Conservation (phyloP, 768 basidiomycete species). For the Lactarius quietus region DNA sequence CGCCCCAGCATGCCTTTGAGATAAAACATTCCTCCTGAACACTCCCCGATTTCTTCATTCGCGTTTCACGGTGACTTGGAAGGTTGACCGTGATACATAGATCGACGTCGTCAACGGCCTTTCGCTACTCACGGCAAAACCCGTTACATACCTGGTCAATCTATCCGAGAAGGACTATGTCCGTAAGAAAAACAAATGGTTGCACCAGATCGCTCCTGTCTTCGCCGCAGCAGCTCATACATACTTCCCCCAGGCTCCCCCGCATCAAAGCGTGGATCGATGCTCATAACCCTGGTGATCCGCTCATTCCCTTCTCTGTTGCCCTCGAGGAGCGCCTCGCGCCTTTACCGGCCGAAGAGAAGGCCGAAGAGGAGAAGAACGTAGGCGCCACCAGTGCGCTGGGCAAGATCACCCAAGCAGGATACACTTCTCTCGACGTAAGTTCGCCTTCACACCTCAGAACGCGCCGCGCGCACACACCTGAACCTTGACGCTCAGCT, state of each 20-base stretch:
- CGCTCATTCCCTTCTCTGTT: slow-evolving; percentile 95
- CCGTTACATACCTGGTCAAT: slow-evolving; percentile 97
- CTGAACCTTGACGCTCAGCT: slow-evolving; percentile 44
- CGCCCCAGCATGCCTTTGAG: slow-evolving; percentile 74
- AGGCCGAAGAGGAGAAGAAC: slow-evolving; percentile 64
- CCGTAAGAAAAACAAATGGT: slow-evolving; percentile 99
- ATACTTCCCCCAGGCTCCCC: slow-evolving; percentile 55
- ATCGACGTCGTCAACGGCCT: slow-evolving; percentile 89
- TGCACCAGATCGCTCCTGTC: slow-evolving; percentile 12
- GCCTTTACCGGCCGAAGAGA: slow-evolving; percentile 58
- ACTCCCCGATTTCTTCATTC: background rate
- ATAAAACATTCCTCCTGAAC: slow-evolving; percentile 37
- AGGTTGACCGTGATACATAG: slow-evolving; percentile 38
- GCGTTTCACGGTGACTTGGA: background rate
- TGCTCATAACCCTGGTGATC: slow-evolving; percentile 91
- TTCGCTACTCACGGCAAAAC: slow-evolving; percentile 90
- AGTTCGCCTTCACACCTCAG: slow-evolving; percentile 28
- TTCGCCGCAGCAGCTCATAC: background rate
- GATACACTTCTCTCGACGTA: slow-evolving; percentile 83
- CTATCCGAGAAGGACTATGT: slow-evolving; percentile 91
- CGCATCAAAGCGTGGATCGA: slow-evolving; percentile 99
- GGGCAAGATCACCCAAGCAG: slow-evolving; percentile 93
- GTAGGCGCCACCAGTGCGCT: slow-evolving; percentile 72
- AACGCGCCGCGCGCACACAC: background rate
- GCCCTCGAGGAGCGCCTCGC: slow-evolving; percentile 89